Base-by-base conservation (phyloP, 352 stramenopile genomes). In the Globisporangium alternatum region DNA sequence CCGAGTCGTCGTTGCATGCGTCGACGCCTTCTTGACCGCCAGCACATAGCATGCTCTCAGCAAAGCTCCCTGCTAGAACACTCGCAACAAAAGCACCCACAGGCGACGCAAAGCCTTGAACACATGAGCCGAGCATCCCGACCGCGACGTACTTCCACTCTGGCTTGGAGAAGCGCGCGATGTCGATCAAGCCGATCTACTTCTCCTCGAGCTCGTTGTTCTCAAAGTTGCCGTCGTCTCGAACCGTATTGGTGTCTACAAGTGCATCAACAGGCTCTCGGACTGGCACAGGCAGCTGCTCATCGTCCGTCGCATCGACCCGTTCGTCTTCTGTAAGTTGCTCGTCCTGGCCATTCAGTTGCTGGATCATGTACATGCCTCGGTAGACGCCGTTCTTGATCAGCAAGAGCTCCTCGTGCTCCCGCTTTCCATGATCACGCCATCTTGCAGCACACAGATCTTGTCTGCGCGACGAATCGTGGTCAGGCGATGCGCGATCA, bases 401-500 rank as follows among this genome's bases (percentile, higher is more conserved):
- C 52, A 62, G 25, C 66, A 88, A 58, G 0, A 88, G 67, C 44
- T 81, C 69, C 2, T 69, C 64, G 43, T 86, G 77, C 7, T 69
- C 56, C 79, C 79, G 65, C 83, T 62, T 62, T 88, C 79, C 3
- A 81, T 72, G 9, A 84, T 60, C n/a, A 55, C 59, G 4, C 79
- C 79, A 25, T 62, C 67, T 9, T 73, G 62, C 1, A 88, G 56
- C 33, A 86, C 79, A 1, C 83, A 67, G 37, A 88, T 83, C 51
- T 84, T 87, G 66, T 91, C 77, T 1, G 75, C 74, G 19, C 69
- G 66, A 12, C 77, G 77, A 45, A 91, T 71, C 43, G 77, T 76
- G 33, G 57, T 91, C 21, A 98, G 74, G 15, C 97, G 82, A 71
- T 98, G 95, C 0, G 97, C 96, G 64, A 98, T 97, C 53, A 98